Evolutionary conservation across 768 basidiomycete genomes (phyloP), one percentile per base, ranked within the genome.

Genomic region (Mycena indigotica): DNA sequence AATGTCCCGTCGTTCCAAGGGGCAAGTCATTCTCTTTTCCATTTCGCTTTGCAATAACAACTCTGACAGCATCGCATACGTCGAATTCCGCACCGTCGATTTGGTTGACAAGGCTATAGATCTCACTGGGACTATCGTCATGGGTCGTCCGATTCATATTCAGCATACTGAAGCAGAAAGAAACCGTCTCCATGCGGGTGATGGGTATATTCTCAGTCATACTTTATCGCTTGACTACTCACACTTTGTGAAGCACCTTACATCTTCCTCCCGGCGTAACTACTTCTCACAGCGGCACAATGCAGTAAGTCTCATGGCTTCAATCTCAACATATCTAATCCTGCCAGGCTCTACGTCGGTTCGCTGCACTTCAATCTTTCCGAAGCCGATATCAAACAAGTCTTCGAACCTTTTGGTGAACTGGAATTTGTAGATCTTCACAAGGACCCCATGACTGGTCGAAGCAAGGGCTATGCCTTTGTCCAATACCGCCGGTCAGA

Each of bases 391-490:
- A 90, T 99, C 77, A 92, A 89, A 75, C 95, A 98, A 84, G 96
- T 99, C 65, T 99, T 99, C 73, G 95, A 97, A 71, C 95, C 96
- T 10, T 99, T 98, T 72, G 97, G 97, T 67, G 92, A 95, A 76
- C 82, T 99, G 65, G 96, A 96, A 75, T 95, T 95, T 77, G 95
- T 99, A 71, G 96, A 99, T 81, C 84, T 98, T 68, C 97, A 97
- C 74, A 86, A 91, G 71, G 95, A 98, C 72, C 90, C 93, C 3
- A 86, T 86, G 84, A 95, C 95, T 50, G 95, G 95, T 35, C 86
- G 93, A 66, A 95, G 93, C 77, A 98, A 98, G 72, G 97, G 97
- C 32, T 98, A 96, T 73, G 94, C 93, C 15, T 99, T 98, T 69
- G 90, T 99, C 38, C 96, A 99, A 91, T 98, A 94, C 72, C 93